Evolutionary conservation across 2,329 filamentous ascomycete genomes (phyloP).

Genomic region (Colletotrichum salicis): DNA sequence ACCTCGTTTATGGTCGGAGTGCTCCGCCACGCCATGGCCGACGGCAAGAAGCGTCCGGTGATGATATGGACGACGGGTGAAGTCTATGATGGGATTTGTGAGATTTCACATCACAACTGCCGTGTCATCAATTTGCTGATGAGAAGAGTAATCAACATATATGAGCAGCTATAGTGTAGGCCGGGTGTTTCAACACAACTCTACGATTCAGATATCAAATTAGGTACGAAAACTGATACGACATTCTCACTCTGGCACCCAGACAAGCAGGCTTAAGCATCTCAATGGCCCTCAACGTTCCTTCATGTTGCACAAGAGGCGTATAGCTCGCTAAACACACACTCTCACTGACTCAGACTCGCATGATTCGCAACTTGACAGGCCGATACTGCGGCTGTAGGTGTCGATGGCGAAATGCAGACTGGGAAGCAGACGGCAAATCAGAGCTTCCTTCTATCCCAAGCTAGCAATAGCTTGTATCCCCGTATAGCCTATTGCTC

Average conservation of each 20-base stretch:
- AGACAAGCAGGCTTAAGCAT: background rate
- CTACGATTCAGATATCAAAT: background rate
- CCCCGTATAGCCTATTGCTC: background rate
- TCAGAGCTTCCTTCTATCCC: background rate
- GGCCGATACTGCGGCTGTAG: conserved; percentile 1
- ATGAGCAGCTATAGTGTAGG: background rate
- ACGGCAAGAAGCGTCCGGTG: background rate
- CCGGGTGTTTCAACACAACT: background rate
- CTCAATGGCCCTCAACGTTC: background rate
- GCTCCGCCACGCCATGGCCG: background rate
- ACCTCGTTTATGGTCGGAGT: background rate
- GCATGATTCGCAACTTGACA: background rate
- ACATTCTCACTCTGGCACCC: background rate
- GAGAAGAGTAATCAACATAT: background rate
- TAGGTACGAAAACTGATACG: no score
- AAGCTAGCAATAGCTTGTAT: conserved; percentile 13
- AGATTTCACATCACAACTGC: background rate
- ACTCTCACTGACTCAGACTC: background rate
- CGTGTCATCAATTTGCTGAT: background rate
- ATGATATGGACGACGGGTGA: background rate
- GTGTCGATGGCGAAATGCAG: conserved; percentile 6
- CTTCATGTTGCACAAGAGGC: background rate
- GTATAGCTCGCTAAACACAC: background rate
- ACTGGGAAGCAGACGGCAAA: background rate
- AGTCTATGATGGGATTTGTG: background rate